These are phyloP conservation scores for Annulohypoxylon stygium DNA, from an alignment of 495 filamentous ascomycete genomes.

Conservation along the genomic window DNA sequence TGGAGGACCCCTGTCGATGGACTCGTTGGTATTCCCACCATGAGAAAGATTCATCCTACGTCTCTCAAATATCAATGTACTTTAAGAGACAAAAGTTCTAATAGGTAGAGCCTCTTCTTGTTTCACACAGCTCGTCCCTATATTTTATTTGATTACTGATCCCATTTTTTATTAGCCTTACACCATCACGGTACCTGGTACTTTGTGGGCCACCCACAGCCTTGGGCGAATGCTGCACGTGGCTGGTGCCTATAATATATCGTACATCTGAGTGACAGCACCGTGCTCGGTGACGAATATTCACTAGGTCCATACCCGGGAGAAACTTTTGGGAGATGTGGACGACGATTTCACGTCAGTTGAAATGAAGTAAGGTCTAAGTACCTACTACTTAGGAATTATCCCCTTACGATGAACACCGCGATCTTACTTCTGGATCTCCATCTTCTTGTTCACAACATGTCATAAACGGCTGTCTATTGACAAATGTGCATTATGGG, in stretches of 20 bases:
- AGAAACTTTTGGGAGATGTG: neutral
- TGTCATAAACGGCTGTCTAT: too few species aligned
- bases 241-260: constrained; percentile 20
- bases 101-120: constrained; percentile 9
- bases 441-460: too few species aligned
- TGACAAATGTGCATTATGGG: neutral
- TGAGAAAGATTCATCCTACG: constrained; percentile 14
- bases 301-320: neutral
- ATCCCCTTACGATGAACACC: neutral
- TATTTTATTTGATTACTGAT: constrained; percentile 44
- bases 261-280: neutral
- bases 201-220: constrained; percentile 26
- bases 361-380: neutral
- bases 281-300: neutral
- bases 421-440: too few species aligned
- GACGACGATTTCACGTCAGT: neutral
- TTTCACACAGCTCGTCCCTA: neutral
- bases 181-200: constrained; percentile 16
- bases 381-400: neutral
- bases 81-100: constrained; percentile 7
- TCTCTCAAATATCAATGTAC: constrained; percentile 17
- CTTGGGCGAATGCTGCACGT: constrained; percentile 30
- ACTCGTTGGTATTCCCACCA: constrained; percentile 9
- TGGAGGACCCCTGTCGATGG: constrained; percentile 16
- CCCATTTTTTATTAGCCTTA: constrained; percentile 28